A percentile compares a stretch with the other conserved stretches of the same genome.
Conservation (phyloP, 139 green algal species). For the Chlorella vulgaris region DNA sequence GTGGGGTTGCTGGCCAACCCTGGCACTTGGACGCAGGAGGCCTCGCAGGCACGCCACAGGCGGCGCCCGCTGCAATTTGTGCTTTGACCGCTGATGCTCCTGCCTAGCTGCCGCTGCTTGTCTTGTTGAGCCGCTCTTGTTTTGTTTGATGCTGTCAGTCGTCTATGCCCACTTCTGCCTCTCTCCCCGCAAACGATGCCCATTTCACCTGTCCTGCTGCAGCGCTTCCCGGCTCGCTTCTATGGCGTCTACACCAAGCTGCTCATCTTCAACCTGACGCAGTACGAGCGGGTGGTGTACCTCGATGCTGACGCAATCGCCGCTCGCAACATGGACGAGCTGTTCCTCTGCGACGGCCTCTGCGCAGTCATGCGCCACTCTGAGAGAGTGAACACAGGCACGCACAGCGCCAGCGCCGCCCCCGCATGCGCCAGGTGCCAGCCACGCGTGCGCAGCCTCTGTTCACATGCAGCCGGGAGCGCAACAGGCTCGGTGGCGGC, state of each 20-base stretch:
- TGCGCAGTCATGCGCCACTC: conserved; percentile 74
- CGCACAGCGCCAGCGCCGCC: background rate
- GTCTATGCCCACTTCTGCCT: too few species aligned
- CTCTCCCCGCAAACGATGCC: too few species aligned
- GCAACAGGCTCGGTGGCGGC: too few species aligned
- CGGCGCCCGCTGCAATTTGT: background rate
- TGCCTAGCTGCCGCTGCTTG: too few species aligned
- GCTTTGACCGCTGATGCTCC: background rate
- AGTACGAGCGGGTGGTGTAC: conserved; percentile 78
- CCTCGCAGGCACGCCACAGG: background rate
- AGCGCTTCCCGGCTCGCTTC: conserved; percentile 60
- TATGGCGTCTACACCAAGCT: conserved; percentile 85
- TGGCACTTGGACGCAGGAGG: conserved; percentile 40
- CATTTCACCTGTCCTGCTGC: background rate
- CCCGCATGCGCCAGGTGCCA: background rate
- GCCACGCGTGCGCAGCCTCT: background rate
- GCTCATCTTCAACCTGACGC: conserved; percentile 68
- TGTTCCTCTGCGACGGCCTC: conserved; percentile 77
- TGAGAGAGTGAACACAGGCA: conserved; percentile 79
- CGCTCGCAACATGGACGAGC: conserved; percentile 60
- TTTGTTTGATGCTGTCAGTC: too few species aligned
- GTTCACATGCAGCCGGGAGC: too few species aligned
- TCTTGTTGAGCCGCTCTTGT: too few species aligned
- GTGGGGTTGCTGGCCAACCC: conserved; percentile 62
- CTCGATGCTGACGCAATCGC: conserved; percentile 80